phyloP scores from a whole-genome alignment of 108 stramenopile genomes.

The Hondaea fermentalgiana region DNA sequence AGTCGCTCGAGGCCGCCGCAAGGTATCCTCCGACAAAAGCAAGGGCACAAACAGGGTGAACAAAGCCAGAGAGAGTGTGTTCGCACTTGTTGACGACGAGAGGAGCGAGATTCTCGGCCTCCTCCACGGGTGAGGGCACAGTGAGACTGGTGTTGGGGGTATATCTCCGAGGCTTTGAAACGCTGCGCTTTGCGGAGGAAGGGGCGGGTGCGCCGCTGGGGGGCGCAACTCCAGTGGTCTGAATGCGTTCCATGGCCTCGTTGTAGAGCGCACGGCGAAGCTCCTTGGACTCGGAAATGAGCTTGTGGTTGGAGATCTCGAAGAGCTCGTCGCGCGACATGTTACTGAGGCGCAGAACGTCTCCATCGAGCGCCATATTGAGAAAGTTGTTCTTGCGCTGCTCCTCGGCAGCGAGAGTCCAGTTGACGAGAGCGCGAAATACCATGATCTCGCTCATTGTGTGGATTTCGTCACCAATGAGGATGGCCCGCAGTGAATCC shows the following conservation, averaged over 20 bases:
- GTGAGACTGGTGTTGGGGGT: not conserved
- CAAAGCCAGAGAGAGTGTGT: not conserved
- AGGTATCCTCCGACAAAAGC: not conserved
- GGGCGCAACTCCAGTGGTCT: not conserved
- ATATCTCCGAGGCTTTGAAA: not conserved
- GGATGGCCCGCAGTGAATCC: not conserved
- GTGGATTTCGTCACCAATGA: not conserved
- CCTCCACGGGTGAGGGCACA: not conserved
- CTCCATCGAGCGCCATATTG: not conserved
- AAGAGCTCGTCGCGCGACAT: not conserved
- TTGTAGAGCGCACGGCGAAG: not conserved
- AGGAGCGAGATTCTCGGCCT: not conserved
- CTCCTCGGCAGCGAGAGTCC: not conserved
- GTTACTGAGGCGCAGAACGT: not conserved
- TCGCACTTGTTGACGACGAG: not conserved
- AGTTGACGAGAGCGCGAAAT: not conserved
- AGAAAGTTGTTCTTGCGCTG: not conserved
- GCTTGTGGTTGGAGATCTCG: not conserved
- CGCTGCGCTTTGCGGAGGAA: not conserved
- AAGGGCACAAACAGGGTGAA: not conserved
- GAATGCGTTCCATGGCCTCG: not conserved
- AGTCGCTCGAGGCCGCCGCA: not conserved
- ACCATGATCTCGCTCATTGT: not conserved
- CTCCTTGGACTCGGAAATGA: not conserved
- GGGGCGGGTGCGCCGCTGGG: not conserved